These are phyloP conservation scores for Hypholoma fasciculare DNA, from an alignment of 768 basidiomycete species.

Conservation along the genomic window DNA sequence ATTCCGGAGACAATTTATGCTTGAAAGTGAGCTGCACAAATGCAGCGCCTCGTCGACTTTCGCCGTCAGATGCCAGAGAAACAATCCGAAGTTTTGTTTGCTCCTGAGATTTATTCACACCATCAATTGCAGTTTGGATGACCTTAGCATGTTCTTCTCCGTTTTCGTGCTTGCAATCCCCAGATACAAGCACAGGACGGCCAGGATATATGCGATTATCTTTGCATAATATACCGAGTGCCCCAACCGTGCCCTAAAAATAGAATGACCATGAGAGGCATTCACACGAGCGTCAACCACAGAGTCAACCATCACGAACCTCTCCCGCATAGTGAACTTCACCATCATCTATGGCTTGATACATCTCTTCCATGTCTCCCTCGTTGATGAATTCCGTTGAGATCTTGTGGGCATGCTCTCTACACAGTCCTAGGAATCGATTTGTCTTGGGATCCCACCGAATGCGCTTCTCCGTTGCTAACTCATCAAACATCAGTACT, in stretches of 20 bases:
- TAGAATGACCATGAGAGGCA: background rate
- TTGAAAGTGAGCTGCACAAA: conserved; percentile 20
- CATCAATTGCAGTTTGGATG: conserved; percentile 14
- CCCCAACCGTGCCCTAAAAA: conserved; percentile 27
- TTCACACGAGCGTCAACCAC: too few species aligned
- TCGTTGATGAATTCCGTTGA: conserved; percentile 18
- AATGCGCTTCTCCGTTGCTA: conserved; percentile 22
- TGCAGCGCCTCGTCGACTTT: conserved; percentile 20
- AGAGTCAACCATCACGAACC: conserved; percentile 3
- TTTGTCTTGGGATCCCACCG: conserved; percentile 24
- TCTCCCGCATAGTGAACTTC: conserved; percentile 21
- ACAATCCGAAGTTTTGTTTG: conserved; percentile 17
- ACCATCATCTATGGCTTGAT: conserved; percentile 10
- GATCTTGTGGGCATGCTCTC: conserved; percentile 18
- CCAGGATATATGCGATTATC: conserved; percentile 24
- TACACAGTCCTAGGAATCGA: conserved; percentile 23
- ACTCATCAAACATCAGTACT: conserved; percentile 30
- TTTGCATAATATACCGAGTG: conserved; percentile 23
- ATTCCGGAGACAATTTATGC: conserved; percentile 1
- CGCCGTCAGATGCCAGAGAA: conserved; percentile 26
- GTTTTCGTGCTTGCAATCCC: conserved; percentile 28
- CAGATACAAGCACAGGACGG: conserved; percentile 25
- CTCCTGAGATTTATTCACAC: conserved; percentile 2
- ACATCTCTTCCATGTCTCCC: conserved; percentile 20
- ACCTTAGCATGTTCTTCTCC: conserved; percentile 20